Conservation (phyloP, 1,284 basidiomycete genomes). For the Boletus smithii region DNA sequence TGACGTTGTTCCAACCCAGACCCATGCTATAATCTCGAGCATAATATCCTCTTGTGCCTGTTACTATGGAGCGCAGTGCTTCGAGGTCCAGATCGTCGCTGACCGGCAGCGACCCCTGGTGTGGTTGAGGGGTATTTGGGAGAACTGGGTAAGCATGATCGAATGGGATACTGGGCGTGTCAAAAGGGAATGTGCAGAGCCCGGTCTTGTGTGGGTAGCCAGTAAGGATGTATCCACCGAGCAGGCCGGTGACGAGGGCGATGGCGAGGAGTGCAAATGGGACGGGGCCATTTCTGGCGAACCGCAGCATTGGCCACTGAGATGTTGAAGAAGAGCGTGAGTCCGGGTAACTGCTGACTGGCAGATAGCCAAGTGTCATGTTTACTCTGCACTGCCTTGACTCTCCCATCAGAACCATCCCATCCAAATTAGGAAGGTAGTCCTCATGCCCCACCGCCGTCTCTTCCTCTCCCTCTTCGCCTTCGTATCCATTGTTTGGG, state of each 20-base stretch:
- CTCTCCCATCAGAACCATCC: too few species aligned
- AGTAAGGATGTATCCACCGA: conserved; percentile 28
- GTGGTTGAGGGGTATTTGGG: background rate
- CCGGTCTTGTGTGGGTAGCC: conserved; percentile 15
- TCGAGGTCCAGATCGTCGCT: conserved; percentile 23
- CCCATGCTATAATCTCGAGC: conserved; percentile 34
- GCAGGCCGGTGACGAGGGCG: conserved; percentile 26
- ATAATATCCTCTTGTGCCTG: conserved; percentile 30
- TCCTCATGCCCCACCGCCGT: conserved; percentile 1
- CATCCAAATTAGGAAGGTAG: conserved; percentile 11
- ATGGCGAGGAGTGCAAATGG: conserved; percentile 20
- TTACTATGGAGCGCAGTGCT: conserved; percentile 20
- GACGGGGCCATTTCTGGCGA: conserved; percentile 15
- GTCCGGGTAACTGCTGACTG: conserved; percentile 15
- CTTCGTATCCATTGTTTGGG: conserved; percentile 8
- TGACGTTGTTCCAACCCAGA: conserved; percentile 35
- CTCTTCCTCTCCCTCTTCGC: conserved; percentile 3
- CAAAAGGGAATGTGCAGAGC: conserved; percentile 22
- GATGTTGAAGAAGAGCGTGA: conserved; percentile 1
- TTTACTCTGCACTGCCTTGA: background rate
- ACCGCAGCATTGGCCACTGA: conserved; percentile 13
- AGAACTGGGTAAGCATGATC: background rate
- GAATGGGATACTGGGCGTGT: background rate
- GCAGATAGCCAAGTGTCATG: conserved; percentile 18
- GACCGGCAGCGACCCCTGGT: conserved; percentile 14